Base-by-base conservation (phyloP, 2,329 filamentous ascomycete species). In the Neopestalotiopsis sp. region DNA sequence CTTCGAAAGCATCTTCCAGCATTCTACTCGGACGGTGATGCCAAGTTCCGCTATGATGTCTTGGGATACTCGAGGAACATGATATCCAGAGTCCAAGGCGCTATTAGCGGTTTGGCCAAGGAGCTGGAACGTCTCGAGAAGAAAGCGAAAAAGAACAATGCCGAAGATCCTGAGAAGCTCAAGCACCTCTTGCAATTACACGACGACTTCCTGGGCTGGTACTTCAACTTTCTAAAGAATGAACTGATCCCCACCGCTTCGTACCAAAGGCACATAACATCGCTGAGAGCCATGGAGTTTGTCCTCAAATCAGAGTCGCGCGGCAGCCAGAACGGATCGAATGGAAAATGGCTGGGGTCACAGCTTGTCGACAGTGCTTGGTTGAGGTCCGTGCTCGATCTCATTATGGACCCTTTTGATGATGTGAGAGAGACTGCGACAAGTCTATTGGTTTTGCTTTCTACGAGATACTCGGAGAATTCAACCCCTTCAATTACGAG, bases 401-500 rank as follows among this genome's bases (percentile, higher is more conserved):
- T 97, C 28, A 81, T 97, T 7, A 85, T 97, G 76, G 93, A 99
- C 74, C 94, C 95, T 0, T 99, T 97, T 75, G 96, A 98, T 68
- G 96, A 99, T 78, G 92, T 98, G 4, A 88, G 95, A 72, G 89
- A 87, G 58, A 80, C 82, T 49, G 86, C 89, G 2, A 82, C 85
- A 0, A 79, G 79, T 1, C 81, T 90, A 2, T 74, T 92, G 34
- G 84, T 82, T 66, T 74, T 88, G n/a, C 82, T 88, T 56, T 80
- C 83, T 2, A 79, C 82, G 30, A 74, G 77, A 17, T 77, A 80
- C 30, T 82, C 77, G 24, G 69, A 71, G 49, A 72, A 65, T 60
- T 72, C 32, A 28, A 71, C 65, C 38, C 65, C 17, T 38, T 61
- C 65, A 38, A 45, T 63, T 73, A 63, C 30, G 10, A 68, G 49